phyloP scores from a whole-genome alignment of 768 basidiomycete genomes.

The Agrocybe chaxingu region DNA sequence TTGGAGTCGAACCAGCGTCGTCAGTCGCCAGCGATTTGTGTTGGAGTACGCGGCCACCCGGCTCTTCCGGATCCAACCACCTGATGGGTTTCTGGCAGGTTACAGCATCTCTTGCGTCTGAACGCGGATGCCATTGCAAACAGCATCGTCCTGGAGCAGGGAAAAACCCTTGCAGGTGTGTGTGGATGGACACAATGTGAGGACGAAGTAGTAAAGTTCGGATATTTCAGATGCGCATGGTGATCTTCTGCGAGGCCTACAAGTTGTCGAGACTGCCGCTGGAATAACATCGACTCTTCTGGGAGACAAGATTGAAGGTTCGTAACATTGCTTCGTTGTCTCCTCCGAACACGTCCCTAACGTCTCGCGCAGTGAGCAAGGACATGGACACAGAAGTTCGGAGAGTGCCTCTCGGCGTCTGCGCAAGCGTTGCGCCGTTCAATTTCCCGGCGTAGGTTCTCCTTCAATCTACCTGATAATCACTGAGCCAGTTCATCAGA shows the following conservation, averaged over 20 bases:
- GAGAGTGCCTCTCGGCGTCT: constrained; percentile 83
- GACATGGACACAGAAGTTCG: constrained; percentile 96
- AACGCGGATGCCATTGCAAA: constrained; percentile 83
- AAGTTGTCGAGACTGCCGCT: constrained; percentile 80
- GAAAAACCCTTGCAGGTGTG: constrained; percentile 84
- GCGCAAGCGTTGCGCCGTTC: constrained; percentile 84
- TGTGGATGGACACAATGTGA: background rate
- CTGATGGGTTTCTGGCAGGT: constrained; percentile 39
- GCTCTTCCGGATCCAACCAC: background rate
- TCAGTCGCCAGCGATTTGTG: constrained; percentile 84
- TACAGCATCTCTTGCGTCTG: constrained; percentile 83
- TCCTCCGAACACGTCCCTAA: background rate
- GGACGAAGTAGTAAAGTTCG: background rate
- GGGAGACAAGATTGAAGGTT: constrained; percentile 92
- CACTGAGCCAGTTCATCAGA: constrained; percentile 29
- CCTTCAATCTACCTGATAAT: constrained; percentile 1
- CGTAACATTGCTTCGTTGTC: constrained; percentile 9
- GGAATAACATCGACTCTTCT: constrained; percentile 83
- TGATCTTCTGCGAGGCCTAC: constrained; percentile 88
- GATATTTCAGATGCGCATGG: constrained; percentile 78
- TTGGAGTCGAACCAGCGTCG: constrained; percentile 84
- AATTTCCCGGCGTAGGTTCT: constrained; percentile 79
- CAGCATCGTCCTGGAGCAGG: constrained; percentile 93
- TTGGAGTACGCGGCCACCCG: constrained; percentile 64
- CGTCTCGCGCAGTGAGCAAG: constrained; percentile 60